Evolutionary conservation across 1,139 yeast genomes (phyloP), one percentile per base, ranked within the genome.

Genomic region (Candida gigantensis): DNA sequence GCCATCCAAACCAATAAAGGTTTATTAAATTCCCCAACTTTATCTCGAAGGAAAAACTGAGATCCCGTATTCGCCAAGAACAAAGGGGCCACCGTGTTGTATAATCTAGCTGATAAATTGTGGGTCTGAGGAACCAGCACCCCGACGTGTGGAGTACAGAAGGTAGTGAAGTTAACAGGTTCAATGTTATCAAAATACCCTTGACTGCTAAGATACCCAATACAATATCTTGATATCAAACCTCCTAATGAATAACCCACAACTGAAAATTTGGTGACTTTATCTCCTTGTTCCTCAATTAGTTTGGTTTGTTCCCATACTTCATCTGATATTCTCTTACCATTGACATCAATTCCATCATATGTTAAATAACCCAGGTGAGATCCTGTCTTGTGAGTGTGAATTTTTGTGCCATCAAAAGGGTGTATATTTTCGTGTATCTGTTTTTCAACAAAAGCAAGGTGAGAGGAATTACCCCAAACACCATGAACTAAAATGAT

Each of bases 171-270:
- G 47, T 79, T 78, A n/a, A 78, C 53, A 3, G 84, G 80, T 27
- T 60, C 64, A 9, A 71, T 54, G 28, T 50, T 35, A 5, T 74
- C 66, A 52, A 87, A 85, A 42, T 71, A 67, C 2, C 75, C 75
- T 34, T 72, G 71, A 37, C 70, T 67, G 46, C 75, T 65, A 34
- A 88, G 63, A 13, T 84, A 60, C 0, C 96, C 96, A 31, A 85
- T 61, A 5, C 92, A 87, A 55, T 83, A 87, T 23, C 96, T 65
- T 2, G 86, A 70, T 36, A 86, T 81, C 36, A 88, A 63, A 0
- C 96, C 96, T 7, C 96, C 96, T 34, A 88, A 62, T 0, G 95
- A 85, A 57, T 86, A 88, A 2, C 96, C 96, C 11, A 83, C 69
- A 10, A 87, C 65, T 1, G 95, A 83, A 41, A 87, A 64, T 49